These are phyloP conservation scores for Ampelomyces quisqualis DNA, from an alignment of 2,329 filamentous ascomycete species.

Conservation along the genomic window DNA sequence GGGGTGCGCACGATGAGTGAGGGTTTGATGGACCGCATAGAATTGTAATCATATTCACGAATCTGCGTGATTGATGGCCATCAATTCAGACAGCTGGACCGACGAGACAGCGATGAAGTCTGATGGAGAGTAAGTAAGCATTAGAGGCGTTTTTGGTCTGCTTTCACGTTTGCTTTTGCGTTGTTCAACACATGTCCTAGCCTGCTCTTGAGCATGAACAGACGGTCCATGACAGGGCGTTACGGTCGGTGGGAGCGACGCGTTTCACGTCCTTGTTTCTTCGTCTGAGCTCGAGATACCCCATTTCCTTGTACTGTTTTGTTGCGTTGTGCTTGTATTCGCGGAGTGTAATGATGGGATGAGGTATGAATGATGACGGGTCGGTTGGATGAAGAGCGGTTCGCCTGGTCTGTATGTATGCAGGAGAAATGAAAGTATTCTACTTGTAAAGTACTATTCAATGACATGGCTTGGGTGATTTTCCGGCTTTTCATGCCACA, in stretches of 20 bases:
- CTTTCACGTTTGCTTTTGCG: constrained; percentile 1
- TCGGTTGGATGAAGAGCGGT: too few species aligned
- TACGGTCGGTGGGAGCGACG: constrained; percentile 29
- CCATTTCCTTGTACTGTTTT: constrained; percentile 7
- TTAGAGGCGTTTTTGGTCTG: constrained; percentile 1
- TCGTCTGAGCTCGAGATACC: constrained; percentile 25
- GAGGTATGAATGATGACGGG: background rate
- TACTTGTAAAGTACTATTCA: too few species aligned
- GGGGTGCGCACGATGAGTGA: constrained; percentile 55
- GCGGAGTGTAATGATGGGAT: background rate
- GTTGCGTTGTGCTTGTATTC: background rate
- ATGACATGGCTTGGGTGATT: too few species aligned
- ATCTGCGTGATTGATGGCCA: too few species aligned
- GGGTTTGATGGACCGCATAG: constrained; percentile 56
- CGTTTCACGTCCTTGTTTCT: constrained; percentile 17
- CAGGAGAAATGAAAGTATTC: too few species aligned
- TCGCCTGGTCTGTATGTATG: background rate
- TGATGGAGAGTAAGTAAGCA: background rate
- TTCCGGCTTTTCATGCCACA: too few species aligned
- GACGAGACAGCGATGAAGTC: too few species aligned
- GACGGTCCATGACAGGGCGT: constrained; percentile 18
- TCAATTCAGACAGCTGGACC: too few species aligned
- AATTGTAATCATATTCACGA: constrained; percentile 42
- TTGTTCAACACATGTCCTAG: constrained; percentile 7
- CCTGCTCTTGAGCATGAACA: constrained; percentile 18